Percentiles rank a stretch among this genome's conserved stretches.
phyloP scores from a whole-genome alignment of 2,329 filamentous ascomycete genomes.

The Aspergillus sclerotialis region DNA sequence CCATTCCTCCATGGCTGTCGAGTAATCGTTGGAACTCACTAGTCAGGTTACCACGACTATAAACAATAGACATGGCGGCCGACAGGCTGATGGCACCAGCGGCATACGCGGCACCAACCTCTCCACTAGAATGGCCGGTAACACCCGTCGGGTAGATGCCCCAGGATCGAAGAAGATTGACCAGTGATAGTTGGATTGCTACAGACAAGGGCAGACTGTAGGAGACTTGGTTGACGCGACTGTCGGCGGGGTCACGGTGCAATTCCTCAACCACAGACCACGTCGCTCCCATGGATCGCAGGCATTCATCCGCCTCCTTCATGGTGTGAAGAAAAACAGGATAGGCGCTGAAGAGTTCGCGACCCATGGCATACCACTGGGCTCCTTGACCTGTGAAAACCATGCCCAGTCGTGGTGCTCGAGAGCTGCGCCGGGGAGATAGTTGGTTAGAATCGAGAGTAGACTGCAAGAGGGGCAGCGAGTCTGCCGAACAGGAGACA shows the following conservation, averaged over 20 bases:
- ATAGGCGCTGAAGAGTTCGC: no score
- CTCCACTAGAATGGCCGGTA: constrained; percentile 28
- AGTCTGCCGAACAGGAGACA: no score
- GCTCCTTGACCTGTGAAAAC: constrained; percentile 16
- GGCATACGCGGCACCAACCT: constrained; percentile 45
- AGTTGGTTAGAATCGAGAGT: no score
- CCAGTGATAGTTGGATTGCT: constrained; percentile 24
- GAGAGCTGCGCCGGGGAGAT: no score
- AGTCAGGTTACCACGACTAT: constrained; percentile 4
- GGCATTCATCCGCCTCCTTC: no score
- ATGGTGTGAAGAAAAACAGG: no score
- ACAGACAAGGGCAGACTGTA: constrained; percentile 20
- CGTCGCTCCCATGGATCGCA: no score
- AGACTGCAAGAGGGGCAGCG: no score
- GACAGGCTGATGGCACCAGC: constrained; percentile 19
- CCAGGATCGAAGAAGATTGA: constrained; percentile 20
- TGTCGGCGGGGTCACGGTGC: no score
- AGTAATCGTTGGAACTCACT: no score
- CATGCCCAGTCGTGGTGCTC: no score
- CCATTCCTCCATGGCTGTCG: constrained; percentile 3
- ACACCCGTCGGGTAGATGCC: constrained; percentile 17
- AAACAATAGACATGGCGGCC: constrained; percentile 6
- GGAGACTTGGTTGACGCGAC: constrained; percentile 13
- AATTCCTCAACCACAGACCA: no score
- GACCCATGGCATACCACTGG: constrained; percentile 12